Conservation (phyloP, 805 yeast genomes). For the Metschnikowia lochheadii region DNA sequence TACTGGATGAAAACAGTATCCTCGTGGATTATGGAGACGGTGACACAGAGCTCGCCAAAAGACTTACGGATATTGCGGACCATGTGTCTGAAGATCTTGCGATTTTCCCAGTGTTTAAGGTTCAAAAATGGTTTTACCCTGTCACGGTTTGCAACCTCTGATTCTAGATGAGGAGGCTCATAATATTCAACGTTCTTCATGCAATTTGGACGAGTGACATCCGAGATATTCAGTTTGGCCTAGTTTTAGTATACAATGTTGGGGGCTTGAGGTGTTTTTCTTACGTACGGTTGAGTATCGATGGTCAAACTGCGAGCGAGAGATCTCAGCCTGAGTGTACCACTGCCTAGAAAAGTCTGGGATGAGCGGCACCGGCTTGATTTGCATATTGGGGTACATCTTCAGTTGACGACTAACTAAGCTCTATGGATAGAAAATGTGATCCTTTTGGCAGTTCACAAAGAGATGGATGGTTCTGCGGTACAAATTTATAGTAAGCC, state of each 20-base stretch:
- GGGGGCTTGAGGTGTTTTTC: not conserved
- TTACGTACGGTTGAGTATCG: slow-evolving; percentile 42
- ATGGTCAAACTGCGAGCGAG: slow-evolving; percentile 53
- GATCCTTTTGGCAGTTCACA: not conserved
- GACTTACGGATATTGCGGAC: slow-evolving; percentile 35
- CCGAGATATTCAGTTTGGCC: slow-evolving; percentile 55
- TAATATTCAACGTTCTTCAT: slow-evolving; percentile 43
- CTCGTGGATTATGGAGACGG: slow-evolving; percentile 55
- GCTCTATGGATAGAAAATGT: not conserved
- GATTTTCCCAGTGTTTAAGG: slow-evolving; percentile 49
- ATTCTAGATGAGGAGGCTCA: slow-evolving; percentile 56
- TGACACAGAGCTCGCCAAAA: slow-evolving; percentile 48
- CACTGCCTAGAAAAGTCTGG: not conserved
- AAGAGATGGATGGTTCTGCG: not conserved
- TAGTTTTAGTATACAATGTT: slow-evolving; percentile 19
- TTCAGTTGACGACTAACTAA: not conserved
- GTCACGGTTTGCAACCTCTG: slow-evolving; percentile 44
- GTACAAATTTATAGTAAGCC: not conserved
- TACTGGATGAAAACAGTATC: slow-evolving; percentile 47
- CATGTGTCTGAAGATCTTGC: slow-evolving; percentile 34
- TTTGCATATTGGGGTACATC: not conserved
- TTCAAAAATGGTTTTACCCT: slow-evolving; percentile 39
- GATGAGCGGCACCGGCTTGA: not conserved
- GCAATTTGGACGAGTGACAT: slow-evolving; percentile 53
- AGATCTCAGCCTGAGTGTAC: slow-evolving; percentile 16